phyloP scores from a whole-genome alignment of 768 basidiomycete genomes.

The Termitomyces sp. region DNA sequence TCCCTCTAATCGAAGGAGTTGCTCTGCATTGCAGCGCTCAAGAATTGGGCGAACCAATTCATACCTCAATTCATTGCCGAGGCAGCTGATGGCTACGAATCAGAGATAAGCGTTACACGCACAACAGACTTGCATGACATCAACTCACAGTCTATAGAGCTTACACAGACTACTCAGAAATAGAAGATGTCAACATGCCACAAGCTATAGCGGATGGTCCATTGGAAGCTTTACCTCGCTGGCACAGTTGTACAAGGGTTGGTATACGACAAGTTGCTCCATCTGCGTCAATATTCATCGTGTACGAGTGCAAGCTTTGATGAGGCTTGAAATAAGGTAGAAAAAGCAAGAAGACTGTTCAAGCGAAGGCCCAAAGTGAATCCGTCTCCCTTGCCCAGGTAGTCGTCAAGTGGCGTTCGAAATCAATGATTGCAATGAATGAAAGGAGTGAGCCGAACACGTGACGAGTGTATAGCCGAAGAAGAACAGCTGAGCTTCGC shows the following conservation, averaged over 20 bases:
- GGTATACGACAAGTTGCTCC: constrained; percentile 40
- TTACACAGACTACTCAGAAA: constrained; percentile 42
- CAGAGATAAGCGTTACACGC: not conserved
- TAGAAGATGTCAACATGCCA: constrained; percentile 1
- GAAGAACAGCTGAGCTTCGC: too few species aligned
- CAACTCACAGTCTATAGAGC: constrained; percentile 57
- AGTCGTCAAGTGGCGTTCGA: not conserved
- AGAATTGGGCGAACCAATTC: constrained; percentile 69
- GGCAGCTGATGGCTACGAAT: constrained; percentile 52
- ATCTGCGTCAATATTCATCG: constrained; percentile 33
- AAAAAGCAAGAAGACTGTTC: not conserved
- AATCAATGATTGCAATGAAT: not conserved
- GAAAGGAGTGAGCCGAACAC: not conserved
- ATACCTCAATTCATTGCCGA: constrained; percentile 62
- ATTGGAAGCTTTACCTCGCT: constrained; percentile 46
- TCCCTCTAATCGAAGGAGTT: constrained; percentile 63
- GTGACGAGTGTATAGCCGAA: not conserved
- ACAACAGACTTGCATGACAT: not conserved
- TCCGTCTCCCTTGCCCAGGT: constrained; percentile 15
- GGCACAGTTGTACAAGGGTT: constrained; percentile 64
- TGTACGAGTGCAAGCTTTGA: not conserved
- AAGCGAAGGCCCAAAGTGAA: not conserved
- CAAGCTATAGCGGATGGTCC: constrained; percentile 4
- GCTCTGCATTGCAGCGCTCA: constrained; percentile 66
- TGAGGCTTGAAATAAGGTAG: not conserved